Percentiles rank a stretch among this genome's conserved stretches.
Conservation (phyloP, 805 yeast genomes). For the Jamesozyma rosinii region DNA sequence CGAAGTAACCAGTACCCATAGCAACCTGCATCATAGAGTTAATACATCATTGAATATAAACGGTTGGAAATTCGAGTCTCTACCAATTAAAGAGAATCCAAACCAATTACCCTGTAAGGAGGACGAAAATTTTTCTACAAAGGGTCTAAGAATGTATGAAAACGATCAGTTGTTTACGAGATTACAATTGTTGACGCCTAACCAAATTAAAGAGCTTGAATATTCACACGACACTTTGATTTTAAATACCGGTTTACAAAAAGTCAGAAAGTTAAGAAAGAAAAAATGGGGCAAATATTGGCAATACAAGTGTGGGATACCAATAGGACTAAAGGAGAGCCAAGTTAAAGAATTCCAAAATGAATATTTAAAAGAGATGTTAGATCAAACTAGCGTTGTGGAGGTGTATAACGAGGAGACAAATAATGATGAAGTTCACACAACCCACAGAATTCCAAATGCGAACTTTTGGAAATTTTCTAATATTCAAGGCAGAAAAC, state of each 20-base stretch:
- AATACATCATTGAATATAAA: slow-evolving; percentile 16
- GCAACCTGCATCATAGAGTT: not conserved
- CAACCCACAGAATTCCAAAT: slow-evolving; percentile 39
- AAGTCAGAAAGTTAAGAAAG: slow-evolving; percentile 34
- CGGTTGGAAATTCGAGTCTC: slow-evolving; percentile 29
- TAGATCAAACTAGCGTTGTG: slow-evolving; percentile 26
- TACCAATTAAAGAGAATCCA: slow-evolving; percentile 11
- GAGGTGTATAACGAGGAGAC: slow-evolving; percentile 33
- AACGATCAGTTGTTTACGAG: slow-evolving; percentile 23
- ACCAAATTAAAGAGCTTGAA: slow-evolving; percentile 38
- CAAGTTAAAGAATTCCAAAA: slow-evolving; percentile 20
- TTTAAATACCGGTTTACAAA: slow-evolving; percentile 36
- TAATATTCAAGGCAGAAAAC: slow-evolving; percentile 37
- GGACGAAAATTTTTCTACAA: slow-evolving; percentile 20
- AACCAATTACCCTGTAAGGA: slow-evolving; percentile 12
- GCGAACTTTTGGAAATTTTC: slow-evolving; percentile 40
- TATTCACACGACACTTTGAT: slow-evolving; percentile 42
- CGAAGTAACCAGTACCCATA: slow-evolving; percentile 3
- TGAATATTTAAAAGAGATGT: slow-evolving; percentile 26
- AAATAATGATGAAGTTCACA: slow-evolving; percentile 36
- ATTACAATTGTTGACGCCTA: slow-evolving; percentile 27
- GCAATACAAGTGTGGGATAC: slow-evolving; percentile 36
- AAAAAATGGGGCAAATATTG: slow-evolving; percentile 44
- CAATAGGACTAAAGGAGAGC: slow-evolving; percentile 25
- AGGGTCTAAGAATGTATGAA: slow-evolving; percentile 39